phyloP scores from a whole-genome alignment of 305 asterid species.

The Stenogyne calaminthoides region DNA sequence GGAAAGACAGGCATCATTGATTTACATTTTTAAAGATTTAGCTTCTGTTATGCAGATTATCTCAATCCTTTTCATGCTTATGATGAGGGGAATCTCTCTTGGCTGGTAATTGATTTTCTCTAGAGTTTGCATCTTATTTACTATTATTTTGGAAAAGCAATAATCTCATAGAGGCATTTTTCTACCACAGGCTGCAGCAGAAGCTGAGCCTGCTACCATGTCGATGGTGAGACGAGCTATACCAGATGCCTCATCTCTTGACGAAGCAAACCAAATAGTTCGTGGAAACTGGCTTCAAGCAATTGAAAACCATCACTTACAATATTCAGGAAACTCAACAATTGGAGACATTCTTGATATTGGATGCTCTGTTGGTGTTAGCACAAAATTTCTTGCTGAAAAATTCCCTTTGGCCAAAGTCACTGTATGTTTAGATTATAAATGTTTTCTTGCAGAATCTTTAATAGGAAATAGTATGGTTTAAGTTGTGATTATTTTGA shows the following conservation, averaged over 20 bases:
- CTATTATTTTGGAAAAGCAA: constrained; percentile 9
- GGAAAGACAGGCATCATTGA: background rate
- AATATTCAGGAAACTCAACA: constrained; percentile 45
- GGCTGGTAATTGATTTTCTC: constrained; percentile 69
- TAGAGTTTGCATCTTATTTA: background rate
- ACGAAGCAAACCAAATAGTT: constrained; percentile 80
- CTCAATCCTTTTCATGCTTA: constrained; percentile 92
- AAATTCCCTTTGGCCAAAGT: constrained; percentile 67
- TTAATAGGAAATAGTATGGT: background rate
- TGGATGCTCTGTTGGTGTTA: constrained; percentile 95
- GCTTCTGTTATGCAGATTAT: constrained; percentile 61
- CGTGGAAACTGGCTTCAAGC: constrained; percentile 94
- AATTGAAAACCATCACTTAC: constrained; percentile 66
- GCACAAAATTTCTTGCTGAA: constrained; percentile 75
- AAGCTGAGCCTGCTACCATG: constrained; percentile 95
- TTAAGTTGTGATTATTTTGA: background rate
- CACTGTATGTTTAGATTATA: constrained; percentile 49
- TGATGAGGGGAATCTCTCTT: constrained; percentile 95
- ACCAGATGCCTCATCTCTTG: constrained; percentile 77
- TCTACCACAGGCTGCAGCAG: constrained; percentile 85
- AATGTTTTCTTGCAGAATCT: background rate
- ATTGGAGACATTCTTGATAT: constrained; percentile 70
- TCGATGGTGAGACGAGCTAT: constrained; percentile 77
- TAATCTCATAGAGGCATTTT: constrained; percentile 10
- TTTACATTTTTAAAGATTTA: constrained; percentile 6